Conservation (phyloP, 202 grass and related monocot species). For the Carex arenaria region DNA sequence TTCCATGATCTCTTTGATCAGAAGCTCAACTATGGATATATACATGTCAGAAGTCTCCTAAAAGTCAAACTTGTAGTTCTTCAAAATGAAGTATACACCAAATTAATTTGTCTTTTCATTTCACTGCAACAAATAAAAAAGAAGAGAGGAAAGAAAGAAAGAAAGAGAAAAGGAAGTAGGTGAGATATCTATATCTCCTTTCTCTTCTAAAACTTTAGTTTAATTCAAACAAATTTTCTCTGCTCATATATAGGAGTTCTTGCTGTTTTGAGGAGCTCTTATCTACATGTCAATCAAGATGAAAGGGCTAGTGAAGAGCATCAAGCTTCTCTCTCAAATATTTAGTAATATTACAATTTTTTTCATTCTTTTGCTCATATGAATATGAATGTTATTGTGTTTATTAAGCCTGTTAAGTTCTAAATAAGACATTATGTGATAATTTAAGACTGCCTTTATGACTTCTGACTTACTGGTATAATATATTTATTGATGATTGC, state of each 20-base stretch:
- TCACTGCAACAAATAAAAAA: not conserved
- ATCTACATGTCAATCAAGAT: conserved; percentile 23
- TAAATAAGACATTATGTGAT: not conserved
- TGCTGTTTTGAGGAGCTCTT: not conserved
- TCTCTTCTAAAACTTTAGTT: not conserved
- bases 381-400: not conserved
- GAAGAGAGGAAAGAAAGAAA: not conserved
- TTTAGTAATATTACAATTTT: conserved; percentile 36
- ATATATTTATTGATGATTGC: not conserved
- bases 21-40: not conserved
- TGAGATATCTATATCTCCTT: conserved; percentile 12
- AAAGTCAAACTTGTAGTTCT: not conserved
- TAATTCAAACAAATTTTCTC: not conserved
- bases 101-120: not conserved
- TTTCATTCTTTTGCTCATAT: conserved; percentile 7
- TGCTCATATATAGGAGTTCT: conserved; percentile 25
- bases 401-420: not conserved
- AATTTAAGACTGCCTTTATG: not conserved
- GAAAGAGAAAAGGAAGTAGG: not conserved
- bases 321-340: conserved; percentile 41
- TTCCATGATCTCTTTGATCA: not conserved
- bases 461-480: not conserved
- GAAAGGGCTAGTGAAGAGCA: conserved; percentile 42
- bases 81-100: conserved; percentile 5
- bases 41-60: not conserved